A percentile compares a stretch with the other conserved stretches of the same genome.
phyloP scores from a whole-genome alignment of 1,139 yeast genomes.

The Candida labiduridarum region DNA sequence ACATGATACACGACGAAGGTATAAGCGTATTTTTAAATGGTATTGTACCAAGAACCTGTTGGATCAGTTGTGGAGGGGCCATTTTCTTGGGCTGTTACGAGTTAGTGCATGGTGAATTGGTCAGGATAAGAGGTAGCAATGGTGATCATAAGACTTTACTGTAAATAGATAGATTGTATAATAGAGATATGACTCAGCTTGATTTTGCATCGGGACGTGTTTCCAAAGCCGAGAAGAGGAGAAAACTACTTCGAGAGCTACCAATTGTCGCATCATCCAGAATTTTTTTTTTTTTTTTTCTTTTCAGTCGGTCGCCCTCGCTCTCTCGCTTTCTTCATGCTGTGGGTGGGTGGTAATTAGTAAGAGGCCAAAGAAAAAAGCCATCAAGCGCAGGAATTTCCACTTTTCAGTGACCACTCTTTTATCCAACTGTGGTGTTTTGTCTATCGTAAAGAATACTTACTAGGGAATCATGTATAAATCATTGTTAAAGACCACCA shows the following conservation, averaged over 20 bases:
- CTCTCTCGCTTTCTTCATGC: too few species aligned
- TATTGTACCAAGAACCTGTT: conserved; percentile 90
- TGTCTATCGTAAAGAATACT: not conserved
- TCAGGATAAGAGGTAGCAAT: not conserved
- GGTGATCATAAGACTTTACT: not conserved
- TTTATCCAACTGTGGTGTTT: too few species aligned
- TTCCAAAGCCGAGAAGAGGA: too few species aligned
- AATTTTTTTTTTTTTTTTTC: too few species aligned
- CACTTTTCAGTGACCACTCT: too few species aligned
- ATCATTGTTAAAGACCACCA: not conserved
- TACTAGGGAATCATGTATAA: conserved; percentile 3
- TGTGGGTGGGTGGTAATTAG: too few species aligned
- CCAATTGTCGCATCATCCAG: too few species aligned
- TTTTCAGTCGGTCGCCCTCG: too few species aligned
- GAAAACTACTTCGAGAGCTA: too few species aligned
- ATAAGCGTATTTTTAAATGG: conserved; percentile 72
- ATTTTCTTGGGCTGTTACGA: conserved; percentile 95
- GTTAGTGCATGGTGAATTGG: conserved; percentile 45
- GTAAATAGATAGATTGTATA: not conserved
- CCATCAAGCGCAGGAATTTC: too few species aligned
- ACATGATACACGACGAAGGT: conserved; percentile 67
- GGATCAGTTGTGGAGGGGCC: conserved; percentile 99
- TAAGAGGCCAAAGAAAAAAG: not conserved
- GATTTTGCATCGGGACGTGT: too few species aligned
- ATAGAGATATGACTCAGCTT: too few species aligned